phyloP scores from a whole-genome alignment of 2,329 filamentous ascomycete genomes.

The Furcasterigmium furcatum region DNA sequence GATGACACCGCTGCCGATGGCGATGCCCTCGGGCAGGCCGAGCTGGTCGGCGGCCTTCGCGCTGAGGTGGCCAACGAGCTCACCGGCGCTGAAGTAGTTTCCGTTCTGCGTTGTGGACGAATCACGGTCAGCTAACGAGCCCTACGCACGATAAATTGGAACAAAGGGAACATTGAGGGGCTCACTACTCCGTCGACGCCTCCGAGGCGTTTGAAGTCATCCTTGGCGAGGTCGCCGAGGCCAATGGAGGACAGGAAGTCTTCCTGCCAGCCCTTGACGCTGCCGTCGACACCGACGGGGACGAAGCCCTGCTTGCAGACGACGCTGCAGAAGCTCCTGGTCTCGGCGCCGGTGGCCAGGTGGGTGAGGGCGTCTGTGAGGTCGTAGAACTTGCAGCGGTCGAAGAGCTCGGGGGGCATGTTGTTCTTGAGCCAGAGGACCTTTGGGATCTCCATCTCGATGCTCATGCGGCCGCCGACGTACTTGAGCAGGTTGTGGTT shows the following conservation, averaged over 20 bases:
- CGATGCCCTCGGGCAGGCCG: conserved; percentile 81
- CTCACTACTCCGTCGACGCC: conserved; percentile 93
- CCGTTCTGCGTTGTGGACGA: conserved; percentile 65
- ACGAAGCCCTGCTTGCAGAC: conserved; percentile 98
- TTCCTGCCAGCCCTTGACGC: conserved; percentile 96
- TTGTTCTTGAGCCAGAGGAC: conserved; percentile 98
- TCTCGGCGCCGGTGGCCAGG: conserved; percentile 88
- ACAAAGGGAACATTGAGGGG: conserved; percentile 36
- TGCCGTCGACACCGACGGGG: conserved; percentile 94
- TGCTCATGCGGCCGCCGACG: conserved; percentile 96
- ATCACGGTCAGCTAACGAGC: conserved; percentile 2
- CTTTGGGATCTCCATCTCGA: conserved; percentile 99
- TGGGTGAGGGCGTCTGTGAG: conserved; percentile 90
- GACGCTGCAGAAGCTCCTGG: conserved; percentile 89
- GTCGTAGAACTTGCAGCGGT: conserved; percentile 95
- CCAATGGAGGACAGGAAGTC: conserved; percentile 89
- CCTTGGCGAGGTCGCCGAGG: conserved; percentile 76
- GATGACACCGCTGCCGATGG: conserved; percentile 93
- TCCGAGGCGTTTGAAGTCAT: conserved; percentile 90
- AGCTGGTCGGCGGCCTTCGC: conserved; percentile 80
- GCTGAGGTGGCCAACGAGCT: conserved; percentile 81
- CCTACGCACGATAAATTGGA: too few relatives aligned
- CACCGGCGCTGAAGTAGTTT: conserved; percentile 85
- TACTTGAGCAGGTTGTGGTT: conserved; percentile 91
- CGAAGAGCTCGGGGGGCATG: conserved; percentile 89